Percentiles rank a stretch among this genome's conserved stretches.
Conservation (phyloP, 2,329 filamentous ascomycete species). For the Fusarium longipes region DNA sequence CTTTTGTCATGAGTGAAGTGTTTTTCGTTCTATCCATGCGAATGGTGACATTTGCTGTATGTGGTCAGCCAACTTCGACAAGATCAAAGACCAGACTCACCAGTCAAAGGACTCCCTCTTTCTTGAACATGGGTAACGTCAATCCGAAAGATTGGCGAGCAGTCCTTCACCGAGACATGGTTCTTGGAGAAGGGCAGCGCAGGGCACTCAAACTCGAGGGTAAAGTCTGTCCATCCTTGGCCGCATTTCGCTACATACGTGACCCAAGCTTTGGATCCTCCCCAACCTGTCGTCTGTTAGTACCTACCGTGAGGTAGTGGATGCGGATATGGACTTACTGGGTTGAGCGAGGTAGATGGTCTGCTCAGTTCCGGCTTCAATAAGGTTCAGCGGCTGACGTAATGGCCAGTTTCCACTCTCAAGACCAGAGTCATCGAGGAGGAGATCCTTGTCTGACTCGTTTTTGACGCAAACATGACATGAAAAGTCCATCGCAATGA, state of each 20-base stretch:
- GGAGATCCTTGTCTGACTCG: conserved; percentile 21
- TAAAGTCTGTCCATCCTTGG: conserved; percentile 24
- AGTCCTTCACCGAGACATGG: conserved; percentile 14
- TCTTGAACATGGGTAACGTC: conserved; percentile 21
- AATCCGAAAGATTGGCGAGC: conserved; percentile 13
- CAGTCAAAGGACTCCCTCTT: conserved; percentile 19
- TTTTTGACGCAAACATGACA: conserved; percentile 24
- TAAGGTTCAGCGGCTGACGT: conserved; percentile 30
- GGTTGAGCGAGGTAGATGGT: conserved; percentile 25
- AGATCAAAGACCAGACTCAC: background rate
- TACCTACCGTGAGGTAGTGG: background rate
- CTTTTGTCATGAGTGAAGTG: accelerated
- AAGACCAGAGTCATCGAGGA: conserved; percentile 26
- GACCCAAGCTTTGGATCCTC: conserved; percentile 28
- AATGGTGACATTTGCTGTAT: conserved; percentile 18
- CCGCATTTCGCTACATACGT: conserved; percentile 17
- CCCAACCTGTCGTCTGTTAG: conserved; percentile 11
- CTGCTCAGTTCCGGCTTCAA: conserved; percentile 21
- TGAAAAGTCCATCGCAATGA: conserved; percentile 16
- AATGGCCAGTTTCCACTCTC: conserved; percentile 26
- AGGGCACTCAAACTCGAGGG: conserved; percentile 30
- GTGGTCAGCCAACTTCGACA: background rate
- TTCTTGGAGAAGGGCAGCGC: conserved; percentile 18
- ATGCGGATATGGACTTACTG: background rate
- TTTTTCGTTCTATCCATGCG: conserved; percentile 6